phyloP scores from a whole-genome alignment of 345 rosid species.

The Dovyalis caffra region DNA sequence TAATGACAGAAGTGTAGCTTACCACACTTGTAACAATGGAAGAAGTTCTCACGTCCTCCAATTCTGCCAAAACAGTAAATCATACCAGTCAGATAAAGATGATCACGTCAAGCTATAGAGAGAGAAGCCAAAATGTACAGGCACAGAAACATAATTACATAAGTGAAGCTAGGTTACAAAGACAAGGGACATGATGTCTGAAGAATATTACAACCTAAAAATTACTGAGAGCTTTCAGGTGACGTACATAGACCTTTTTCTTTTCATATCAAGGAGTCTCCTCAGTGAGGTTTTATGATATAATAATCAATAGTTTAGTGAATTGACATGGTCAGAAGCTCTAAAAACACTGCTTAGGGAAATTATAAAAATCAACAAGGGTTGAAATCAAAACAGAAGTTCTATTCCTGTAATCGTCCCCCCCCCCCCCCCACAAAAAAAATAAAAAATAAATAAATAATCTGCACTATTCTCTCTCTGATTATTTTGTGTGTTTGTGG shows the following conservation, averaged over 20 bases:
- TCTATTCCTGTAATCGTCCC: too few relatives aligned
- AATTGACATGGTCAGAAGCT: background rate
- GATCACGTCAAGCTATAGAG: background rate
- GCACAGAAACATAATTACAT: background rate
- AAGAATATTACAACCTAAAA: background rate
- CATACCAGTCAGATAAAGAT: conserved; percentile 2
- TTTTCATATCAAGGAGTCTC: background rate
- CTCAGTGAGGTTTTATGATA: background rate
- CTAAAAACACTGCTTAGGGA: too few relatives aligned
- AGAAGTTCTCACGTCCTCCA: conserved; percentile 83
- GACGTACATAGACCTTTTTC: background rate
- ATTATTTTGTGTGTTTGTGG: too few relatives aligned
- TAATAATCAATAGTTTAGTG: background rate
- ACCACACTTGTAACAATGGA: conserved; percentile 92
- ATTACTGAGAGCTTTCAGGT: background rate
- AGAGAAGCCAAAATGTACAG: background rate
- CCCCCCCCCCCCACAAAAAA: too few relatives aligned
- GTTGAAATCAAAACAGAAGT: too few relatives aligned
- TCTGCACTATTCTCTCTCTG: too few relatives aligned
- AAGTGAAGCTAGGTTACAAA: background rate
- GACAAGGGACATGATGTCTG: too few relatives aligned
- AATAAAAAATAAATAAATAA: too few relatives aligned
- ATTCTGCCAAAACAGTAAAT: conserved; percentile 44
- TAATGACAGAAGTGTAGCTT: conserved; percentile 20
- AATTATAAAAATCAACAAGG: too few relatives aligned